Base-by-base conservation (phyloP, 345 rosid genomes). In the Populus euphratica region DNA sequence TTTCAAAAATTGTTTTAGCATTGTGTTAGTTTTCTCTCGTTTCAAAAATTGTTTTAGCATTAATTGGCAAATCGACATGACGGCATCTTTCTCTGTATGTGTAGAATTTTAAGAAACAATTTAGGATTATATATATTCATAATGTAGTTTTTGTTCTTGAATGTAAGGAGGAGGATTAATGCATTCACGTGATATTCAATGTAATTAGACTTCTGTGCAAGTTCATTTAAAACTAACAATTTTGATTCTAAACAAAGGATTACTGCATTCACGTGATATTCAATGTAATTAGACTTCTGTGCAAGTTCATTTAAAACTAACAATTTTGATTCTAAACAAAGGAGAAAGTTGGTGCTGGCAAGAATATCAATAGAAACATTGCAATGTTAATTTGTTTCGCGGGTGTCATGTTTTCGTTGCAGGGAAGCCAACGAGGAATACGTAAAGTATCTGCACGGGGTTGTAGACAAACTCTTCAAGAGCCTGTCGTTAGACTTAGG, bases 351-450 rank as follows among this genome's bases (percentile, higher is more conserved):
- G 49, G 49, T 12, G 49, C 49, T 12, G 16, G 5, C 49, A 44
- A 44, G 49, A 44, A 13, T 44, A 12, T 44, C 17, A 44, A 44
- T 59, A 59, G 27, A 18, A 59, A n/a, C 29, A 62, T 50, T 5
- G 56, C 56, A 50, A 18, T 50, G 8, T 5, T 5, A 50, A 6
- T 50, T 50, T 50, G 66, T n/a, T 62, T 8, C 31, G 31, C 31
- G 31, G 31, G 9, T 8, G 3, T 31, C 33, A 62, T 8, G 31
- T 27, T 62, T 23, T n/a, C 31, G 66, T 29, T 18, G 71, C 82
- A 92, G 97, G 78, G 93, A 87, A 78, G 92, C 85, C 63, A 96
- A 89, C 25, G 94, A 93, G 81, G 99, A 90, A 76, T 90, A 96
- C 3, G 83, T 92, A 11, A 29, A 75, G 49, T 35, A 87, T 73